Conservation (phyloP, 345 rosid species). For the Theobroma cacao region DNA sequence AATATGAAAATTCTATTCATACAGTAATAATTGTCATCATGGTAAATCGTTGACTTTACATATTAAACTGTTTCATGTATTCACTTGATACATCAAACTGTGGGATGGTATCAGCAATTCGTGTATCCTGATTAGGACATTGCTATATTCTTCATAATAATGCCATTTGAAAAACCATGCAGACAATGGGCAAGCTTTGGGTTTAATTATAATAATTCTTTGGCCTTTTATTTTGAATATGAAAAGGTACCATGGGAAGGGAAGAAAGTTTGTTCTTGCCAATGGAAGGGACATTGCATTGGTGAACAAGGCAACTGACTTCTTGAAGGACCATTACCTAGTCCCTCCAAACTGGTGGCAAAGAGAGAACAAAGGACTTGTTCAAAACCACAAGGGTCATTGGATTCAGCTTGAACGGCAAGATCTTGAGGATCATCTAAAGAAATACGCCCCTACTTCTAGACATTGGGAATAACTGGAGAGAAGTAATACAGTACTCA, state of each 20-base stretch:
- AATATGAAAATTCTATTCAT: neutral
- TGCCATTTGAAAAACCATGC: neutral
- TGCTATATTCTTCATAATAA: neutral
- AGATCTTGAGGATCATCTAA: neutral
- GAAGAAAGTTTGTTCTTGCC: neutral
- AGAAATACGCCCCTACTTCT: neutral
- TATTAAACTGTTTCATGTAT: neutral
- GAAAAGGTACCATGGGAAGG: neutral
- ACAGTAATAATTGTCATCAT: neutral
- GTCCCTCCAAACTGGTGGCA: neutral
- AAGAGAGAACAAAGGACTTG: neutral
- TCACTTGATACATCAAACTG: neutral
- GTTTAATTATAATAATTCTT: neutral
- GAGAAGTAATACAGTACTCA: neutral
- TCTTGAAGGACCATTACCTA: neutral
- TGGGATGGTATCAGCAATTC: neutral
- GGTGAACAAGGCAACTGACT: neutral
- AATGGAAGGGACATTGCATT: neutral
- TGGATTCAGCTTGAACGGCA: neutral
- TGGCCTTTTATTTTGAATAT: neutral
- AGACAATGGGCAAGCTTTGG: neutral
- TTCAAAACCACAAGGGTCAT: neutral
- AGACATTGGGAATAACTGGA: neutral
- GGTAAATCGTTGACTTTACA: neutral
- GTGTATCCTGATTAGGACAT: neutral